Evolutionary conservation across 768 basidiomycete genomes (phyloP).

Genomic region (Boletellus ananiceps): DNA sequence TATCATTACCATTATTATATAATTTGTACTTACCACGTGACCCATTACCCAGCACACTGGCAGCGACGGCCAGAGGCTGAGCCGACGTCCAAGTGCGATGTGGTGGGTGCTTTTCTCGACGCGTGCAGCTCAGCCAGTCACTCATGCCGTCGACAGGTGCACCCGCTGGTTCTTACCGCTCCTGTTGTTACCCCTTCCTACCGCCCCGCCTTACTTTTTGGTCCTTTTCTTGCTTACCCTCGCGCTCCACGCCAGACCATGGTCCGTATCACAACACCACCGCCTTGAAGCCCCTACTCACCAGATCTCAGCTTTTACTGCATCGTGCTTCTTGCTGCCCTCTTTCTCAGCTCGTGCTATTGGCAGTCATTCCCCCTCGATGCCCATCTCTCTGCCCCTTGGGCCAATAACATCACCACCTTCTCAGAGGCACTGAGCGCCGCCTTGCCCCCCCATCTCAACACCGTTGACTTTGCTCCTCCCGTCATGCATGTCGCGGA

Average conservation of each 20-base stretch:
- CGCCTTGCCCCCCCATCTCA: slow-evolving; percentile 38
- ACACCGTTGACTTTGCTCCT: slow-evolving; percentile 40
- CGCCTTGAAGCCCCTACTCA: slow-evolving; percentile 2
- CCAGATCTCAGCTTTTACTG: slow-evolving; percentile 67
- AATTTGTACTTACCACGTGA: slow-evolving; percentile 19
- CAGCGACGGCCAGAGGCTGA: neutral
- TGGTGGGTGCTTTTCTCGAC: slow-evolving; percentile 43
- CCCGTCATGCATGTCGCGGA: slow-evolving; percentile 63
- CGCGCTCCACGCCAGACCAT: slow-evolving; percentile 78
- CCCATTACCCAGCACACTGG: neutral
- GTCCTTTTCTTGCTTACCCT: slow-evolving; percentile 72
- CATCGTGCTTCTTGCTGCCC: slow-evolving; percentile 73
- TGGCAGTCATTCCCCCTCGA: slow-evolving; percentile 78
- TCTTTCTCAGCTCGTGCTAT: slow-evolving; percentile 84
- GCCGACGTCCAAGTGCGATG: slow-evolving; percentile 33
- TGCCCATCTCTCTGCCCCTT: slow-evolving; percentile 57
- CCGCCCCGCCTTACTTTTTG: slow-evolving; percentile 76
- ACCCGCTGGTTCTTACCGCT: slow-evolving; percentile 84
- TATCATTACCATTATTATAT: slow-evolving; percentile 1
- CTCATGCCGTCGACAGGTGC: slow-evolving; percentile 48
- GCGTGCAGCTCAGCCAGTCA: neutral
- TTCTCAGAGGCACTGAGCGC: slow-evolving; percentile 62
- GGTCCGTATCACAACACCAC: slow-evolving; percentile 43
- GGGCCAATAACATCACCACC: slow-evolving; percentile 68
- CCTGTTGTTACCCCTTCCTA: slow-evolving; percentile 71